Evolutionary conservation across 495 filamentous ascomycete species (phyloP), one percentile per base, ranked within the genome.

Genomic region (Penicillium longicatenatum): DNA sequence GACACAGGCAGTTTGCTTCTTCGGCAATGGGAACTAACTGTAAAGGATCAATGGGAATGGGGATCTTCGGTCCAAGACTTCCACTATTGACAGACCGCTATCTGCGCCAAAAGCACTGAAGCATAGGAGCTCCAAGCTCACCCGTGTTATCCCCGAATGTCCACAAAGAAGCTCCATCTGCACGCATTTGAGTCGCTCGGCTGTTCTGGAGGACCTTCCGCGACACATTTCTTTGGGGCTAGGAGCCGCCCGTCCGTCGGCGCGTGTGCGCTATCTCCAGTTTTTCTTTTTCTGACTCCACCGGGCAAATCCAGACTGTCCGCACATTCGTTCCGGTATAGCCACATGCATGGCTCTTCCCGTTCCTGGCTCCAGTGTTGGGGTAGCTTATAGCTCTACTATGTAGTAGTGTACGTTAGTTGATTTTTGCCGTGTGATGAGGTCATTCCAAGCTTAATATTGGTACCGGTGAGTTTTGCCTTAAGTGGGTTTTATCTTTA

Each of bases 181-280:
- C 30, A 14, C 12, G n/a, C 49, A 37, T 20, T 20, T 33, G 29
- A 51, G 49, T 21, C 24, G 39, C 52, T 31, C 58, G 55, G 61
- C 54, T 60, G 51, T 48, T 16, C 31, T 54, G 51, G 56, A 53
- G 54, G 60, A 57, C 53, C 60, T 64, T 69, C 61, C 61, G 58
- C 63, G 63, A 51, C 42, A 46, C n/a, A 16, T 45, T 58, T 35
- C 49, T 41, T 44, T 35, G 19, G 47, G 54, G 54, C 64, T 64
- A 69, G 64, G 45, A 64, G 52, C 64, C 58, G 64, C 59, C 66
- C 60, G 58, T 56, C 63, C 62, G 57, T 35, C 51, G 55, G 54
- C 21, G 47, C 60, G 60, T 55, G 60, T 56, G 45, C 62, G 59
- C 64, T 63, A 68, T 61, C 53, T 67, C 64, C 54, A 50, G 31